Base-by-base conservation (phyloP, 257 asterid genomes). In the Plectranthus barbatus region DNA sequence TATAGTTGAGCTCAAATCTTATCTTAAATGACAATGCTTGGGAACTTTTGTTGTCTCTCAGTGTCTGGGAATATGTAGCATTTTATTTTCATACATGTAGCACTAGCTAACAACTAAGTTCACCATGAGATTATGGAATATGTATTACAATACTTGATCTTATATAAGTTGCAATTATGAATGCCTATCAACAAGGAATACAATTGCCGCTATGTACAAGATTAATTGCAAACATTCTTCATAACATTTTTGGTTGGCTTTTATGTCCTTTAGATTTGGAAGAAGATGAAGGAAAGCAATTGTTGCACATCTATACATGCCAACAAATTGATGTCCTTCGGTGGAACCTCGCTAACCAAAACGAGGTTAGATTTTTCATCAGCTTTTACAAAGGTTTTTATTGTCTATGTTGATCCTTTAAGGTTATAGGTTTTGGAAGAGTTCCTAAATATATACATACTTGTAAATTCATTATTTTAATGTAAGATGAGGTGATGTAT, bases 331-430 rank as follows among this genome's bases (percentile, higher is more conserved):
- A 91, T 72, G 90, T 77, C 24, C 80, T 86, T 68, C 80, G 94
- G 60, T 88, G 98, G 98, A 91, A 88, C 69, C 83, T 64, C 64
- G 80, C 90, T 57, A 91, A 91, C 78, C 95, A 91, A 77, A 81
- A 86, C 34, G 98, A 91, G 96, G 98, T 84, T 36, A 72, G 80
- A 40, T 7, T 58, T 49, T 21, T 49, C 59, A 45, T 62, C 64
- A 50, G n/a, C n/a, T n/a, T n/a, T n/a, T n/a, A n/a, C n/a, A 23
- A 23, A 23, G 29, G 29, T 23, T 1, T 23, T n/a, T n/a, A n/a
- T n/a, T n/a, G n/a, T n/a, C n/a, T n/a, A n/a, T n/a, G n/a, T n/a
- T n/a, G n/a, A n/a, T n/a, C n/a, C n/a, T n/a, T n/a, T n/a, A n/a
- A n/a, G n/a, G n/a, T n/a, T n/a, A n/a, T n/a, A n/a, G n/a, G n/a